Conservation (phyloP, 2,329 filamentous ascomycete genomes). For the Penicillium brasilianum region DNA sequence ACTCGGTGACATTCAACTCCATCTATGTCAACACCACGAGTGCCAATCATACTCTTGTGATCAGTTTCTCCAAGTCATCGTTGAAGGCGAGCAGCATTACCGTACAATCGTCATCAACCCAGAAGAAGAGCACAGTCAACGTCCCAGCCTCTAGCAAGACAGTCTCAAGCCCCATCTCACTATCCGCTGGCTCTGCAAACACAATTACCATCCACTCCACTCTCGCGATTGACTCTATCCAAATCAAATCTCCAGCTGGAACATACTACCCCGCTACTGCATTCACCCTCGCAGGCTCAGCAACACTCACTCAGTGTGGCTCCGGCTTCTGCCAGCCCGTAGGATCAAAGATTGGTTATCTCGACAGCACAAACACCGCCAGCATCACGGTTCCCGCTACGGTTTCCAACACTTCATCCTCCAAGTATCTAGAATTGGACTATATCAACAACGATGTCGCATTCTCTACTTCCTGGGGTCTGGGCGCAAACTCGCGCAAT, state of each 20-base stretch:
- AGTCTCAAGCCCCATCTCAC: conserved; percentile 22
- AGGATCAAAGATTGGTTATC: conserved; percentile 50
- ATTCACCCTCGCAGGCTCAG: conserved; percentile 46
- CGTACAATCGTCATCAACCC: conserved; percentile 13
- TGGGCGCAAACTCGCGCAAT: conserved; percentile 57
- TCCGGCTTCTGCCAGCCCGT: conserved; percentile 50
- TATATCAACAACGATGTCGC: conserved; percentile 61
- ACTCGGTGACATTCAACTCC: conserved; percentile 20
- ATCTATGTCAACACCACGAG: conserved; percentile 40
- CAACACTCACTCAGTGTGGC: conserved; percentile 44
- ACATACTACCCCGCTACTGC: conserved; percentile 50
- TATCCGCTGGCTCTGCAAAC: conserved; percentile 34
- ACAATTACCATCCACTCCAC: conserved; percentile 30
- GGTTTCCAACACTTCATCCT: not conserved
- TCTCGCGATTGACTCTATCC: conserved; percentile 26
- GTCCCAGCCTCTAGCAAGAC: conserved; percentile 16
- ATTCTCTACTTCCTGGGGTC: conserved; percentile 49
- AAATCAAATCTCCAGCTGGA: conserved; percentile 28
- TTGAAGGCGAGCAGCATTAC: conserved; percentile 6
- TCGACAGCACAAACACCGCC: conserved; percentile 39
- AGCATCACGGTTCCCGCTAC: conserved; percentile 44
- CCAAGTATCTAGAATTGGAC: conserved; percentile 54
- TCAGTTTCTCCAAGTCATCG: conserved; percentile 19
- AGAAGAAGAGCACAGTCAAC: conserved; percentile 1
- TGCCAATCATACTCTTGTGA: conserved; percentile 28